These are phyloP conservation scores for Boletus sp. DNA, from an alignment of 768 basidiomycete genomes.

Conservation along the genomic window DNA sequence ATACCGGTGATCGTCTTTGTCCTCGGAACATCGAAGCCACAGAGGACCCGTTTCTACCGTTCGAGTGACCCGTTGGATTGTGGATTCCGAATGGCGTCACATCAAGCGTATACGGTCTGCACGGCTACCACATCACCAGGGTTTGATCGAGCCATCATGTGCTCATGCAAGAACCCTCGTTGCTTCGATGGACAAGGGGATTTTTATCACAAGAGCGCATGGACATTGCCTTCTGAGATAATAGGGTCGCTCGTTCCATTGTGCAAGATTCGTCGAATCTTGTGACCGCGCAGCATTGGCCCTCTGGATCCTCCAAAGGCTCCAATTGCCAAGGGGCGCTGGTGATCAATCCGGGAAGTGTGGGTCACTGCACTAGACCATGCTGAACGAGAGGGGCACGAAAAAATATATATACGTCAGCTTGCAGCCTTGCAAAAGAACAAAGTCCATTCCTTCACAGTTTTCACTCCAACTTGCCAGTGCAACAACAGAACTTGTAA, in stretches of 20 bases:
- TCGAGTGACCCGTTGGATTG: not conserved
- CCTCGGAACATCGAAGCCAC: too few species aligned
- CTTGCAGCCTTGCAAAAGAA: not conserved
- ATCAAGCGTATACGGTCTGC: not conserved
- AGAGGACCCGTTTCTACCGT: too few species aligned
- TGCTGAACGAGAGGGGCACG: not conserved
- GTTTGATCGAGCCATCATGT: not conserved
- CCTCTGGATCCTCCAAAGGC: too few species aligned
- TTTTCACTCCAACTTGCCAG: not conserved
- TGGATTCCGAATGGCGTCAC: not conserved
- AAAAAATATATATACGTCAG: not conserved
- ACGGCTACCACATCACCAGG: not conserved
- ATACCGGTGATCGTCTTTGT: not conserved
- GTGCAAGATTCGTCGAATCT: not conserved
- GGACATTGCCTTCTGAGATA: not conserved
- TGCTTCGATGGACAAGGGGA: not conserved
- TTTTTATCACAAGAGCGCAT: not conserved
- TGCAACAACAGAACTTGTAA: not conserved
- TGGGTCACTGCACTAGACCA: not conserved
- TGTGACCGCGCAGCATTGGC: not conserved
- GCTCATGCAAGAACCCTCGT: not conserved
- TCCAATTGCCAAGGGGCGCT: too few species aligned
- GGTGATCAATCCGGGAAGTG: slow-evolving; percentile 9
- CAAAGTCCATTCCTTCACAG: not conserved
- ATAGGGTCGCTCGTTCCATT: too few species aligned